Conservation (phyloP, 495 filamentous ascomycete genomes). For the Niebla homalea region DNA sequence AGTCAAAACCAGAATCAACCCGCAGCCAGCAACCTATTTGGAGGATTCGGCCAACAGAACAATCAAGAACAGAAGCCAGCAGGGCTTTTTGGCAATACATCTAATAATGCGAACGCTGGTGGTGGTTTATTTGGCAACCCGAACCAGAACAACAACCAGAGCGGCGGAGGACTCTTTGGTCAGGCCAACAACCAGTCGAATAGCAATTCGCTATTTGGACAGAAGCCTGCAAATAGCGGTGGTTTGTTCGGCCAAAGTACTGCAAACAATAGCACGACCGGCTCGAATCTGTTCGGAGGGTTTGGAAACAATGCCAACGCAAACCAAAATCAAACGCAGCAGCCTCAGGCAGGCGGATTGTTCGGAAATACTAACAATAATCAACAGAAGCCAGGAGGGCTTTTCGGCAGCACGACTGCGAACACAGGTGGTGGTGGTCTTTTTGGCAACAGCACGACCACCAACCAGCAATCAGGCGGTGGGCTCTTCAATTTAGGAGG, state of each 20-base stretch:
- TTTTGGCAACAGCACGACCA: conserved; percentile 24
- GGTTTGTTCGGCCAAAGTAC: conserved; percentile 30
- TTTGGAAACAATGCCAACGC: conserved; percentile 22
- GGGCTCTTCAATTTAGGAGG: conserved; percentile 43
- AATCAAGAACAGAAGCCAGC: conserved; percentile 34
- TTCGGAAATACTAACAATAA: conserved; percentile 31
- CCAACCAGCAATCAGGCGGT: conserved; percentile 35
- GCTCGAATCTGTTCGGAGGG: conserved; percentile 11
- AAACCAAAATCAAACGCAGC: conserved; percentile 27
- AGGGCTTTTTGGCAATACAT: conserved; percentile 36
- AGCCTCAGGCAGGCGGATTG: conserved; percentile 25
- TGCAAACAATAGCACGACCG: conserved; percentile 13
- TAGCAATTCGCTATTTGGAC: conserved; percentile 31
- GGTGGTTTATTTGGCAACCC: conserved; percentile 32
- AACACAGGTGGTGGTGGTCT: conserved; percentile 25
- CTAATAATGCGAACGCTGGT: conserved; percentile 6
- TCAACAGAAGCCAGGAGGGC: conserved; percentile 32
- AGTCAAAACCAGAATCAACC: conserved; percentile 25
- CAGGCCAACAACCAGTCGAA: conserved; percentile 17
- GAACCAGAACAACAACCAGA: conserved; percentile 26
- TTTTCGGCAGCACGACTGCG: conserved; percentile 31
- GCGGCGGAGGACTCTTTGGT: conserved; percentile 29
- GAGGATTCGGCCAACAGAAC: conserved; percentile 33
- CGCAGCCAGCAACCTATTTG: conserved; percentile 25
- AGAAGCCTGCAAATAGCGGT: conserved; percentile 16